A percentile compares a stretch with the other conserved stretches of the same genome.
Conservation (phyloP, 2,329 filamentous ascomycete genomes). For the Penicillium sumatraense region DNA sequence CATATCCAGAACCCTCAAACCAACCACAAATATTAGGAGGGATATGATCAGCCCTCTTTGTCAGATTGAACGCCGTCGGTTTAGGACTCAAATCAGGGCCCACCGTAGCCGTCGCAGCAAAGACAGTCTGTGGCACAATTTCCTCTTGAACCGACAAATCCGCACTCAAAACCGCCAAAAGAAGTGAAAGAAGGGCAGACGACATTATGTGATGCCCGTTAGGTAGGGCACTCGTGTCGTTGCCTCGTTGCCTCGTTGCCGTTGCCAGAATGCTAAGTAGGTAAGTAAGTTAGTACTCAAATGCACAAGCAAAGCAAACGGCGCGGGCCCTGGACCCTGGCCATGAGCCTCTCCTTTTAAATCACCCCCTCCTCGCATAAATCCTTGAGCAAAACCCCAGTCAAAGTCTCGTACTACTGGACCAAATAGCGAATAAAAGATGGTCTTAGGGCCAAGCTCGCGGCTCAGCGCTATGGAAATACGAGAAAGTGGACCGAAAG, state of each 20-base stretch:
- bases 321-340: too few species aligned
- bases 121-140: background rate
- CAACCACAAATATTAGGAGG: background rate
- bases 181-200: background rate
- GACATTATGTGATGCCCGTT: background rate
- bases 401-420: background rate
- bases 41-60: background rate
- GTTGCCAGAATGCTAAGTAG: background rate
- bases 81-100: background rate
- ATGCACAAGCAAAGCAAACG: too few species aligned
- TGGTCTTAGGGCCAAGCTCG: background rate
- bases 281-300: too few species aligned
- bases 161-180: background rate
- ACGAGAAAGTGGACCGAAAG: background rate
- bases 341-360: background rate
- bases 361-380: background rate
- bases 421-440: background rate
- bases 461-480: background rate
- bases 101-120: background rate
- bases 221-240: too few species aligned
- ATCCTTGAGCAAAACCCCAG: background rate
- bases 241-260: background rate
- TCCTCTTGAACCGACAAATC: background rate
- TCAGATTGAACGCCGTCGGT: background rate
- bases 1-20: background rate